Conservation (phyloP, 768 basidiomycete genomes). For the Mrakia frigida region DNA sequence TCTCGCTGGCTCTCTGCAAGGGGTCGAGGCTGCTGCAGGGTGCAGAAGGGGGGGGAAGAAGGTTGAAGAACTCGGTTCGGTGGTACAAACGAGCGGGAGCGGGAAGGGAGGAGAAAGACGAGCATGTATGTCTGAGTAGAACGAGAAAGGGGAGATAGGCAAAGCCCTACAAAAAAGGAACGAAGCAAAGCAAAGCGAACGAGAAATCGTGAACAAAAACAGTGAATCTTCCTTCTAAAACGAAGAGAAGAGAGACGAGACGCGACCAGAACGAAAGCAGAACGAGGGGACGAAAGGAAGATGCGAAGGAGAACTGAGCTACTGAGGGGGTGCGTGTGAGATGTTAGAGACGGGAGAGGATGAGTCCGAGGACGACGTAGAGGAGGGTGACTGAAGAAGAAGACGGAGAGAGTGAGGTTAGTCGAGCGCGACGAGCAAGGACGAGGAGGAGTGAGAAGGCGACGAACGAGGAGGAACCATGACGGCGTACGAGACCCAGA, state of each 20-base stretch:
- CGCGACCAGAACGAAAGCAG: no score
- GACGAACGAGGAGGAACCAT: slow-evolving; percentile 63
- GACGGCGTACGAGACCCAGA: slow-evolving; percentile 87
- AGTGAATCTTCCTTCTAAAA: no score
- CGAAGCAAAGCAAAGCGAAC: neutral
- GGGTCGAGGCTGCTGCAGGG: no score
- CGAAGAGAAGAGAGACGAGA: no score
- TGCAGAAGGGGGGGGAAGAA: no score
- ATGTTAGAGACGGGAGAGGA: slow-evolving; percentile 42
- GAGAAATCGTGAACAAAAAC: no score
- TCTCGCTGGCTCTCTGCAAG: no score
- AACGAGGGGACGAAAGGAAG: neutral
- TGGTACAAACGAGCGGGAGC: no score
- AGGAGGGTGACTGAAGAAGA: neutral
- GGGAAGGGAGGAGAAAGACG: neutral
- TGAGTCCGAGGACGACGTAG: slow-evolving; percentile 66
- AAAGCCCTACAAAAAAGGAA: neutral
- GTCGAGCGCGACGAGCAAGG: neutral
- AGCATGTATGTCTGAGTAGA: neutral
- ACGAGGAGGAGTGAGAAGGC: slow-evolving; percentile 1
- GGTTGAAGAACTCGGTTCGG: no score
- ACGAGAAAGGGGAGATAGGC: neutral
- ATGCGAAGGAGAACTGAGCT: neutral
- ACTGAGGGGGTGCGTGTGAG: neutral
- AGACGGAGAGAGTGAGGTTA: neutral